Evolutionary conservation across 2,329 filamentous ascomycete species (phyloP).

Genomic region (Plectosphaerella sp.): DNA sequence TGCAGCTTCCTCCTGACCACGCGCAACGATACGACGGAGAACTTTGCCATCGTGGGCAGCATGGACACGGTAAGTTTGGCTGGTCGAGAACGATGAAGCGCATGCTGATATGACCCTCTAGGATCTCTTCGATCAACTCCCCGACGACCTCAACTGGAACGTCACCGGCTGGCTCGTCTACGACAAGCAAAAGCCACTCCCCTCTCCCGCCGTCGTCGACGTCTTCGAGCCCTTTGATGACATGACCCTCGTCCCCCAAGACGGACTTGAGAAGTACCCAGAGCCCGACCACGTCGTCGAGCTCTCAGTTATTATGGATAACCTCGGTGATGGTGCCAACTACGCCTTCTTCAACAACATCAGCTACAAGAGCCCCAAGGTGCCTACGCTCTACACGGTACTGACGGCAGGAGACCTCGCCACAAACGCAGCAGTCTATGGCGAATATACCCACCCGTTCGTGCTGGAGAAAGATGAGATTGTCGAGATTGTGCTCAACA

Average conservation of each 20-base stretch:
- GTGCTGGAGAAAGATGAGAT: slow-evolving; percentile 63
- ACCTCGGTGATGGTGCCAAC: slow-evolving; percentile 56
- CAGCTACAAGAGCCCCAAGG: slow-evolving; percentile 69
- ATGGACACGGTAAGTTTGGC: slow-evolving; percentile 65
- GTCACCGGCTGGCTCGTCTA: slow-evolving; percentile 63
- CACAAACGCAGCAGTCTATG: slow-evolving; percentile 58
- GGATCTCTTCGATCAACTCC: slow-evolving; percentile 62
- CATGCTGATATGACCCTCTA: slow-evolving; percentile 31
- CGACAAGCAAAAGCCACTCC: slow-evolving; percentile 38
- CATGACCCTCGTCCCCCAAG: slow-evolving; percentile 63
- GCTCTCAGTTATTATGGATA: slow-evolving; percentile 58
- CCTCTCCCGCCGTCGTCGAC: slow-evolving; percentile 50
- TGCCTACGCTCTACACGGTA: slow-evolving; percentile 75
- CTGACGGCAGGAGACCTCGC: slow-evolving; percentile 58
- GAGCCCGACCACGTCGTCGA: slow-evolving; percentile 60
- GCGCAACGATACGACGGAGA: slow-evolving; percentile 54
- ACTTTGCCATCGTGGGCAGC: slow-evolving; percentile 64
- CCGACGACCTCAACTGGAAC: slow-evolving; percentile 63
- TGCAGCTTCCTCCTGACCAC: slow-evolving; percentile 60
- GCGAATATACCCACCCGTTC: slow-evolving; percentile 60
- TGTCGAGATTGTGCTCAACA: slow-evolving; percentile 76
- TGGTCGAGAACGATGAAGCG: too few species aligned
- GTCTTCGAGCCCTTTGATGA: slow-evolving; percentile 70
- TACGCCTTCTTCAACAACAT: slow-evolving; percentile 71
- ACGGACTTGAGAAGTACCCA: slow-evolving; percentile 56